Base-by-base conservation (phyloP, 2,329 filamentous ascomycete species). In the Talaromyces marneffei region DNA sequence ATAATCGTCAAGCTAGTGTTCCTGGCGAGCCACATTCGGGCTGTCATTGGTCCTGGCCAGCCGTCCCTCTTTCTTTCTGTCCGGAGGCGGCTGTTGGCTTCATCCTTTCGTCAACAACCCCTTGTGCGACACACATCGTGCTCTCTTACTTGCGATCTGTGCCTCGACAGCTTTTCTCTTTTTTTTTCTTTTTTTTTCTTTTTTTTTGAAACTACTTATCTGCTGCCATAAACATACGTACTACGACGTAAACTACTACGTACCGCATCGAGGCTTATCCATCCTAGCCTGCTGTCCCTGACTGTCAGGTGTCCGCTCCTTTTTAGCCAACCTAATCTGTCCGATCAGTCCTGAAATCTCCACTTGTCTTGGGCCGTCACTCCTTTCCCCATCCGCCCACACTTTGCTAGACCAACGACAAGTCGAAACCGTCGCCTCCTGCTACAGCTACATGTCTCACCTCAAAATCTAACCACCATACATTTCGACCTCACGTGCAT, bases 311-410 rank as follows among this genome's bases (percentile, higher is more conserved):
- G 46, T 52, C 29, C 44, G 25, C 25, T 48, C 44, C n/a, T 52
- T 33, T 12, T 27, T 20, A 31, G 23, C 4, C 23, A 16, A n/a
- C 7, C 5, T 5, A 46, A 44, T 23, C 40, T 46, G 2, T 35
- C 14, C 33, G 33, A 35, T 35, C 33, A 35, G 14, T 35, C 33
- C 33, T n/a, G 37, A 29, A 37, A 37, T 39, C 23, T 55, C 40
- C 50, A 44, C 50, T 54, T 37, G 16, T 27, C 44, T 52, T 55
- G 48, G 37, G 58, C 58, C 58, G 58, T 60, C 58, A 60, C 50
- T 60, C 57, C 57, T 60, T 60, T 35, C 14, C 31, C 42, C 44
- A 44, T 60, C 48, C 57, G 57, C 57, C 57, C 57, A 25, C 40
- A n/a, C n/a, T n/a, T 23, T 18, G 10, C 44, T 48, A 27, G 12